Conservation (phyloP, 495 filamentous ascomycete species). For the Staphylotrichum longicolle region DNA sequence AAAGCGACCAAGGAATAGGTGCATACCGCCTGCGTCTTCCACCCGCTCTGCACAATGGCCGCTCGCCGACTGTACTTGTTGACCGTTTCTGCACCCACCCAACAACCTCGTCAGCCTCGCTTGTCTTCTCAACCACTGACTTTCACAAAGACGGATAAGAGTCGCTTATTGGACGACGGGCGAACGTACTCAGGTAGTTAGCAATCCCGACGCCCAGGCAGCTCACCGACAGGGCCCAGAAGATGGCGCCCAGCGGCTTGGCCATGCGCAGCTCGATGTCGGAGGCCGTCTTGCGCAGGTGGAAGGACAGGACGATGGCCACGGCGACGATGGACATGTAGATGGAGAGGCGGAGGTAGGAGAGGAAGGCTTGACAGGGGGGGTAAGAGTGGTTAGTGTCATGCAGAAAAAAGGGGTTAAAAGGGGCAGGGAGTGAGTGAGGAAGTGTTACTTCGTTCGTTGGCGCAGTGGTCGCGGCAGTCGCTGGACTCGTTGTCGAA, state of each 20-base stretch:
- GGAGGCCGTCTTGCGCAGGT: conserved; percentile 72
- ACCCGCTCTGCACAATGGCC: conserved; percentile 89
- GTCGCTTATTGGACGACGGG: too few species aligned
- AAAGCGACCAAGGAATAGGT: not conserved
- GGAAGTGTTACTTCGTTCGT: conserved; percentile 61
- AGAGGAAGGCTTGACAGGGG: conserved; percentile 64
- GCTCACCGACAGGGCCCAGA: conserved; percentile 76
- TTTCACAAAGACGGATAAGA: not conserved
- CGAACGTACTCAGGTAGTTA: conserved; percentile 68
- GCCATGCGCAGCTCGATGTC: conserved; percentile 70
- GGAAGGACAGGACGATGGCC: conserved; percentile 90
- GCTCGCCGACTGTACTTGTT: conserved; percentile 71
- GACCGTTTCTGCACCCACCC: conserved; percentile 56
- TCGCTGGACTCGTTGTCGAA: conserved; percentile 88
- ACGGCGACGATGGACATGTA: conserved; percentile 88
- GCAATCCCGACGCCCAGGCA: conserved; percentile 74
- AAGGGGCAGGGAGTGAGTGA: not conserved
- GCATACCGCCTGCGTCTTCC: conserved; percentile 82
- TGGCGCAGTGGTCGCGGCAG: conserved; percentile 79
- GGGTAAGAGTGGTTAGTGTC: not conserved
- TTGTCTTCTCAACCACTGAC: too few species aligned
- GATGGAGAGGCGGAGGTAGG: conserved; percentile 86
- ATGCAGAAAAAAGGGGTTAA: not conserved
- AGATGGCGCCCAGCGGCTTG: conserved; percentile 78
- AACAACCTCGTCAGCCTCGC: not conserved